phyloP scores from a whole-genome alignment of 108 stramenopile species.

The Schizochytrium sp. region DNA sequence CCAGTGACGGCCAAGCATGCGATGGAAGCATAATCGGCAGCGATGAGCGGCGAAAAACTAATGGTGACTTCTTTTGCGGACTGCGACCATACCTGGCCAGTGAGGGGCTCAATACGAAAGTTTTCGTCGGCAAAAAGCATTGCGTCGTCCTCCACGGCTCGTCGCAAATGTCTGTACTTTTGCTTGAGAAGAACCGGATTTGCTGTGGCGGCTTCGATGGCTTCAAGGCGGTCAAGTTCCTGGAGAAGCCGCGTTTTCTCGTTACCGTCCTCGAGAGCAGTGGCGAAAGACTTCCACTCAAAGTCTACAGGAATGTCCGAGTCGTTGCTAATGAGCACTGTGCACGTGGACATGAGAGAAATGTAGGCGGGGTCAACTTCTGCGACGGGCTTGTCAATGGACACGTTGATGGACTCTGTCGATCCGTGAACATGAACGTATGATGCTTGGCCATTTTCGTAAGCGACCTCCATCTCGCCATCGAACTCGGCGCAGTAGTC shows the following conservation, averaged over 20 bases:
- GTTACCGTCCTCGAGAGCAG: conserved; percentile 37
- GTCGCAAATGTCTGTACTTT: conserved; percentile 47
- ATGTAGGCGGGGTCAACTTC: conserved; percentile 53
- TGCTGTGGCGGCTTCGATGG: conserved; percentile 12
- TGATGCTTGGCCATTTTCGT: conserved; percentile 24
- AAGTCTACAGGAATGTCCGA: conserved; percentile 49
- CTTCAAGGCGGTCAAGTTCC: conserved; percentile 42
- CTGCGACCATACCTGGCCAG: conserved; percentile 52
- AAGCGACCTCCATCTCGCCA: conserved; percentile 43
- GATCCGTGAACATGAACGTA: conserved; percentile 33
- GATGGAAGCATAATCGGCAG: conserved; percentile 41
- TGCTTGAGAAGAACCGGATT: conserved; percentile 24
- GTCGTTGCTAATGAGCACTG: conserved; percentile 41
- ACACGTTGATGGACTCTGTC: conserved; percentile 48
- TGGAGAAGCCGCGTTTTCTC: conserved; percentile 42
- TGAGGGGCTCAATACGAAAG: conserved; percentile 45
- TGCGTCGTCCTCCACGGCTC: conserved; percentile 42
- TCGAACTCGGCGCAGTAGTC: neutral
- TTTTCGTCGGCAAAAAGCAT: conserved; percentile 56
- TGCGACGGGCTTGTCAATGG: conserved; percentile 31
- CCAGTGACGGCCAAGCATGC: conserved; percentile 54
- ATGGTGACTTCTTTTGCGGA: conserved; percentile 53
- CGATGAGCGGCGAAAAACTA: conserved; percentile 41
- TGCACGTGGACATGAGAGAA: conserved; percentile 40
- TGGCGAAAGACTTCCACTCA: conserved; percentile 47